Percentiles rank a stretch among this genome's conserved stretches.
Evolutionary conservation across 768 basidiomycete species (phyloP).

Genomic region (Tubosaeta sp.): DNA sequence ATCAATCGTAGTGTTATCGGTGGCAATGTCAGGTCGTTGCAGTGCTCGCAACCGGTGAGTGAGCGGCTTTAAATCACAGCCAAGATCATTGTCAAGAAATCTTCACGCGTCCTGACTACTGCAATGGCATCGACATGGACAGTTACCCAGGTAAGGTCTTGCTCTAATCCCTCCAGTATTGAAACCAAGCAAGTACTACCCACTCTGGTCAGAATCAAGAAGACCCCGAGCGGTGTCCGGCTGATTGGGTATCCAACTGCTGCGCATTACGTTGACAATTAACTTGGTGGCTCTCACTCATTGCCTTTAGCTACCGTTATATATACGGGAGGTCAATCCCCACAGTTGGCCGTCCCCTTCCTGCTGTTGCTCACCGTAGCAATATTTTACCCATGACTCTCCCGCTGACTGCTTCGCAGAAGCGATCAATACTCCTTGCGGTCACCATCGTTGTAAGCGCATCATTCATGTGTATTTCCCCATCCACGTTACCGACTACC

Average conservation of each 20-base stretch:
- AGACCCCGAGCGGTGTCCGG: background rate
- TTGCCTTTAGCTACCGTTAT: background rate
- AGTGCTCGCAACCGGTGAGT: no score
- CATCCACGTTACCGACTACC: background rate
- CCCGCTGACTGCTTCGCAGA: slow-evolving; percentile 27
- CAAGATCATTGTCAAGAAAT: no score
- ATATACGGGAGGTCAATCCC: background rate
- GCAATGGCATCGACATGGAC: no score
- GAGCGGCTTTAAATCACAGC: no score
- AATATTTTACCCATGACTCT: slow-evolving; percentile 14
- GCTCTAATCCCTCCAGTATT: no score
- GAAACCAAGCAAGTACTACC: background rate
- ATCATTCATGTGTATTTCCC: background rate
- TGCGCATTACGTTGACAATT: background rate
- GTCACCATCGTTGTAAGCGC: slow-evolving; percentile 22
- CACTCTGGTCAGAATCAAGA: background rate
- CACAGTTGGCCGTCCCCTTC: background rate
- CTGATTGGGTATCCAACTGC: background rate
- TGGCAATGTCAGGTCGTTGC: no score
- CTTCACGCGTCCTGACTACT: no score
- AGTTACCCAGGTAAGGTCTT: no score
- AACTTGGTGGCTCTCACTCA: background rate
- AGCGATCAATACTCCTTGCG: slow-evolving; percentile 27
- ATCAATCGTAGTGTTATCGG: no score
- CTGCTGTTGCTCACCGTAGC: background rate